Evolutionary conservation across 176 grass and related monocot genomes (phyloP), one percentile per base, ranked within the genome.

Genomic region (Thalia dealbata): DNA sequence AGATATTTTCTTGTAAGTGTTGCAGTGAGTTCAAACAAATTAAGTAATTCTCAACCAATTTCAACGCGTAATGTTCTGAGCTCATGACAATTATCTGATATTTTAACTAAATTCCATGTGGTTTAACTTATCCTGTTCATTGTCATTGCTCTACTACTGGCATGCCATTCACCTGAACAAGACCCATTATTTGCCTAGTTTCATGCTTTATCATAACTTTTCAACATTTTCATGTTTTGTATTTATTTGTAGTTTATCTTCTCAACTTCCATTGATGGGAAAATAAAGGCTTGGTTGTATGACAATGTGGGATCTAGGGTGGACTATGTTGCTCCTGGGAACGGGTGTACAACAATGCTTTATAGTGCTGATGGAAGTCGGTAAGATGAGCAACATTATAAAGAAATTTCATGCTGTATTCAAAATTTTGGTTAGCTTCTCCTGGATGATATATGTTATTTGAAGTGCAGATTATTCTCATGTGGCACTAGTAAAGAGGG

Each of bases 241-340:
- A 38, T 38, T 38, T 52, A 42, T 46, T 65, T 73, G 44, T 73
- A 99, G 95, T 99, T 99, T 65, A 99, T 99, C 59, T 99, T 99
- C 75, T 99, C 95, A 74, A 99, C 95, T 75, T 86, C 95, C 63
- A 42, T 91, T 38, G 90, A 99, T 23, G 95, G 95, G 75, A 99
- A 91, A 88, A 99, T 99, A 61, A 99, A 99, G 83, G 95, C 95
- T 25, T 99, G 95, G 95, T 82, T 99, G 79, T 99, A 99, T 88
- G 95, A 99, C 60, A 86, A 91, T 72, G 28, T 84, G 76, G 95
- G 95, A 76, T 88, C 90, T 81, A 91, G 87, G 74, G 95, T 99
- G 25, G 87, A 99, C 77, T 99, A 93, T 78, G 85, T 93, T 24
- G 85, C 95, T 63, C 95, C 95, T 59, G 95, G 95, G 70, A 84